Conservation (phyloP, 805 yeast species). For the Yarrowia sp. region DNA sequence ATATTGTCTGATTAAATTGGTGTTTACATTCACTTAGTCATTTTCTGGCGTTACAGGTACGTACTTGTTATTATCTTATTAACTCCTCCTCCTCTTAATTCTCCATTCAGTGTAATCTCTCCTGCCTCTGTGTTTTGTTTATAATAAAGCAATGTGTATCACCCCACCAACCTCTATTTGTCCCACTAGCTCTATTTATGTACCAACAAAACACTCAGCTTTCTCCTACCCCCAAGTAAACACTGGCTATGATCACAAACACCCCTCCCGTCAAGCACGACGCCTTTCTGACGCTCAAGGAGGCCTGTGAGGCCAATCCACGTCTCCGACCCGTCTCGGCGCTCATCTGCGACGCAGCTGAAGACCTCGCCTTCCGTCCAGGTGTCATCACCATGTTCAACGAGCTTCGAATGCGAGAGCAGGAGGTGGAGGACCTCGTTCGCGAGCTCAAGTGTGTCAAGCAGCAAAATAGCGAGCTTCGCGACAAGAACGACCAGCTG, state of each 20-base stretch:
- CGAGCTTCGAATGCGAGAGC: neutral
- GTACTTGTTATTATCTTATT: no score
- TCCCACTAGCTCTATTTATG: neutral
- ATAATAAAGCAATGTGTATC: no score
- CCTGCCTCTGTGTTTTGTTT: no score
- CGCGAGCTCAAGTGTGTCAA: neutral
- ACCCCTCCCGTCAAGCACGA: neutral
- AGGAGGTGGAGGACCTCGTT: neutral
- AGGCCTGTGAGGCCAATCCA: conserved; percentile 10
- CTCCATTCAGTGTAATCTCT: no score
- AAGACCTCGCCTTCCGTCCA: neutral
- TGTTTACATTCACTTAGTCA: no score
- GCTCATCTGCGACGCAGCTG: neutral
- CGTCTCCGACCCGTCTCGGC: neutral
- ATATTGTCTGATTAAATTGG: no score
- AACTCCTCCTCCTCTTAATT: no score
- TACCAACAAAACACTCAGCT: neutral
- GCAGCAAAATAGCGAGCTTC: neutral
- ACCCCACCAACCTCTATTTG: neutral
- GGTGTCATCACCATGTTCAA: conserved; percentile 3
- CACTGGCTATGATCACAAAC: conserved; percentile 1
- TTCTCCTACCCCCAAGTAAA: neutral
- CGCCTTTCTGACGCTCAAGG: neutral
- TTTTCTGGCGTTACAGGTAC: no score
- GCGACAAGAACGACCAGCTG: neutral